Base-by-base conservation (phyloP, 495 filamentous ascomycete species). In the Aspergillus olivimuriae region DNA sequence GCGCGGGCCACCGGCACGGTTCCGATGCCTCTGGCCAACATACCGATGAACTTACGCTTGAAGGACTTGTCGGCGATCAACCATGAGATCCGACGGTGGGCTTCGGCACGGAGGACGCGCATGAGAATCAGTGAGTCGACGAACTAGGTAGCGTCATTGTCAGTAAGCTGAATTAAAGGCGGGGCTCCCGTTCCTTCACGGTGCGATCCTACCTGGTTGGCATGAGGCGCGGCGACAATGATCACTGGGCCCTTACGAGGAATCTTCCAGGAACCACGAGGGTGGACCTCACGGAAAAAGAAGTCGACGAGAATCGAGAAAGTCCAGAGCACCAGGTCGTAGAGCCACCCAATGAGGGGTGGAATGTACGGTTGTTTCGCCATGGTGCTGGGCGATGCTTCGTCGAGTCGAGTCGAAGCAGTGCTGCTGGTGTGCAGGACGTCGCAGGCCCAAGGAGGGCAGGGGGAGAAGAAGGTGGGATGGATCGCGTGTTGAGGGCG, bases 131-230 rank as follows among this genome's bases (percentile, higher is more conserved):
- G 75, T 26, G 89, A 90, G 55, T 99, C 92, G 52, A 97, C 88
- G 53, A 99, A 99, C 82, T 91, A 40, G 17, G 20, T 30, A 23
- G 4, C 24, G 15, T 14, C n/a, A 28, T 39, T 19, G 48, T 48
- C 15, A 37, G 32, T 37, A n/a, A n/a, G n/a, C n/a, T n/a, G n/a
- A n/a, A 21, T 45, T n/a, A 41, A 26, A 19, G n/a, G n/a, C n/a
- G n/a, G n/a, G n/a, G n/a, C n/a, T n/a, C n/a, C n/a, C n/a, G n/a
- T n/a, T n/a, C n/a, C n/a, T n/a, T n/a, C n/a, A n/a, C n/a, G n/a
- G n/a, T n/a, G n/a, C n/a, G n/a, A n/a, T n/a, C n/a, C n/a, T 73
- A 89, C 87, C 80, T 98, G 92, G 61, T 98, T 98, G 35, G 92
- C 94, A 75, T 98, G 92, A 48, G 92, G 92, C 15, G 94, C 92